phyloP scores from a whole-genome alignment of 23 red algal species.

The Chondrus crispus region DNA sequence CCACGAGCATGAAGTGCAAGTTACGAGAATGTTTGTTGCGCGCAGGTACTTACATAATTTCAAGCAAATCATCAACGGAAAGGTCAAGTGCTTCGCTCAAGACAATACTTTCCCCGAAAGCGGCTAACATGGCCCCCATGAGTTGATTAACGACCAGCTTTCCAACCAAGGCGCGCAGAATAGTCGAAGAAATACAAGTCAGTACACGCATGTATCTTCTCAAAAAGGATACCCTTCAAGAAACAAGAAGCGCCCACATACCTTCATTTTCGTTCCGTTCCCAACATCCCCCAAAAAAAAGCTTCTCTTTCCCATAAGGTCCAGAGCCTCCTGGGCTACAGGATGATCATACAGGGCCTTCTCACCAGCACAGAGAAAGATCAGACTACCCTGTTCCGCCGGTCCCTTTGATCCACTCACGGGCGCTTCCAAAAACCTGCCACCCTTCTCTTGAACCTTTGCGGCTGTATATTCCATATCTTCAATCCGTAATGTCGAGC shows the following conservation, averaged over 20 bases:
- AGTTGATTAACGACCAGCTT: constrained; percentile 77
- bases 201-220: too few relatives aligned
- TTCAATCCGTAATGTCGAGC: constrained; percentile 67
- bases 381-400: constrained; percentile 64
- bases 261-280: constrained; percentile 86
- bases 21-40: too few relatives aligned
- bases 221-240: neutral
- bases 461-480: constrained; percentile 40
- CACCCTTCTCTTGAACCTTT: constrained; percentile 46
- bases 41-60: constrained; percentile 76
- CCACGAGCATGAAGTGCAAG: too few relatives aligned
- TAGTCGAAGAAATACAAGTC: too few relatives aligned
- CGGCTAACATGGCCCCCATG: constrained; percentile 85
- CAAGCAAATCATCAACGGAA: constrained; percentile 51
- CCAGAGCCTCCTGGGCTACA: constrained; percentile 14
- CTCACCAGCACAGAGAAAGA: constrained; percentile 83
- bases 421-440: constrained; percentile 81
- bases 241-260: neutral
- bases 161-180: neutral
- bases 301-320: constrained; percentile 79
- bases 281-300: constrained; percentile 73
- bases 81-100: constrained; percentile 65
- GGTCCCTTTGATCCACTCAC: constrained; percentile 87
- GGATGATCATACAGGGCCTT: constrained; percentile 17
- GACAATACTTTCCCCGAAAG: constrained; percentile 74